These are phyloP conservation scores for Colletotrichum somersetense DNA, from an alignment of 2,329 filamentous ascomycete species.

Conservation along the genomic window DNA sequence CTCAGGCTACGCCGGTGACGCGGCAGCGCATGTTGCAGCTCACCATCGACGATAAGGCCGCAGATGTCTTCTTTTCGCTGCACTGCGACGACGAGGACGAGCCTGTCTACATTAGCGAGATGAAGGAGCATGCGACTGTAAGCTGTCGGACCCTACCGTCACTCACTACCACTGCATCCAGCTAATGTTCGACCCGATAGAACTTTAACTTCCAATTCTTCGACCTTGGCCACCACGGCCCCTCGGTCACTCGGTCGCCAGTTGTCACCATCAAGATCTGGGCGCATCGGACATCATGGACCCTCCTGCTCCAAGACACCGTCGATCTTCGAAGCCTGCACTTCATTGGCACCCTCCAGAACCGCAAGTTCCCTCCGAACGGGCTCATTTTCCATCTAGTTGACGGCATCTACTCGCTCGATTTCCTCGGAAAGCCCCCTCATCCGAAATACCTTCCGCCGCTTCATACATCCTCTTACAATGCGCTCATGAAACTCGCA, in stretches of 20 bases:
- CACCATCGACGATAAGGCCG: constrained; percentile 77
- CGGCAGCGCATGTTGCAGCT: constrained; percentile 83
- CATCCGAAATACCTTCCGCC: constrained; percentile 65
- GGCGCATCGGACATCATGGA: constrained; percentile 72
- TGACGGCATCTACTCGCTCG: constrained; percentile 88
- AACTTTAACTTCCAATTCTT: constrained; percentile 93
- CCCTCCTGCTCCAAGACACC: constrained; percentile 77
- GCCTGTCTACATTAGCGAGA: constrained; percentile 92
- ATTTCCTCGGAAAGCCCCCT: constrained; percentile 68
- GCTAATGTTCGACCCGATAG: constrained; percentile 49
- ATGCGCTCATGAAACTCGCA: constrained; percentile 86
- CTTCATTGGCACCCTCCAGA: constrained; percentile 79
- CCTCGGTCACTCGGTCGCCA: constrained; percentile 74
- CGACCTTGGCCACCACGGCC: constrained; percentile 74
- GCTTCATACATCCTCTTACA: constrained; percentile 82
- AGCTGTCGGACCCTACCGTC: constrained; percentile 13
- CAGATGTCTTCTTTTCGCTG: constrained; percentile 90
- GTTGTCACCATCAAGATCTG: constrained; percentile 79
- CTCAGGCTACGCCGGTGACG: constrained; percentile 58
- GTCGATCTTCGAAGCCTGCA: constrained; percentile 80
- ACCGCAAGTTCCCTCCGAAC: constrained; percentile 82
- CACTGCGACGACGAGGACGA: constrained; percentile 76
- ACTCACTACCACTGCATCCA: not conserved
- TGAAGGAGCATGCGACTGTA: constrained; percentile 79
- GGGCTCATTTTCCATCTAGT: constrained; percentile 86